phyloP scores from a whole-genome alignment of 2,329 filamentous ascomycete genomes.

The Colletotrichum filicis region DNA sequence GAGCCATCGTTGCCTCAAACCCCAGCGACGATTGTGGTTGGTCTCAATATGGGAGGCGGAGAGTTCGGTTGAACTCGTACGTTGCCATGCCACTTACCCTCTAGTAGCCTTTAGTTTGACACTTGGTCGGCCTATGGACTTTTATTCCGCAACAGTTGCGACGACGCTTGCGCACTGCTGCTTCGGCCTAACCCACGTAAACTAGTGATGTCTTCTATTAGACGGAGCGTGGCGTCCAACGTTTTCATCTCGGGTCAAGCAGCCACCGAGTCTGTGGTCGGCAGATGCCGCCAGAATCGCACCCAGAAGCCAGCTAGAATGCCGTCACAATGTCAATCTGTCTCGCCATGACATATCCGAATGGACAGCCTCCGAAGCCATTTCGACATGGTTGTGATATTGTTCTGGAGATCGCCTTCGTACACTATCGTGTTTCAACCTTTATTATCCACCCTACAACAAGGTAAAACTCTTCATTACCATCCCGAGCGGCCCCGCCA shows the following conservation, averaged over 20 bases:
- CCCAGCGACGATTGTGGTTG: neutral
- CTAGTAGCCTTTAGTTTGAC: neutral
- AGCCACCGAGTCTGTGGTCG: conserved; percentile 14
- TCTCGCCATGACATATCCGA: conserved; percentile 8
- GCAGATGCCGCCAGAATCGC: conserved; percentile 12
- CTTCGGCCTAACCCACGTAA: neutral
- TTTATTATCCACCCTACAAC: conserved; percentile 13
- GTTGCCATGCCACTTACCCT: conserved; percentile 15
- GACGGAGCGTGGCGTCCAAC: conserved; percentile 17
- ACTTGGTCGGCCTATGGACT: conserved; percentile 7
- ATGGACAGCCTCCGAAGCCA: conserved; percentile 1
- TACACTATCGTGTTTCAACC: conserved; percentile 27
- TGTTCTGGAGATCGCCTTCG: conserved; percentile 2
- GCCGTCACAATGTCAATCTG: conserved; percentile 8
- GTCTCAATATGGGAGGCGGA: neutral
- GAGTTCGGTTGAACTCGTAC: conserved; percentile 29
- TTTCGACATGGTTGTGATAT: neutral
- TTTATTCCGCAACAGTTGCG: conserved; percentile 4
- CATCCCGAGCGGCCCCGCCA: conserved; percentile 15
- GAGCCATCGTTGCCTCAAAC: conserved; percentile 30
- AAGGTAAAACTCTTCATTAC: conserved; percentile 21
- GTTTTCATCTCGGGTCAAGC: conserved; percentile 12
- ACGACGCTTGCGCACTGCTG: conserved; percentile 20
- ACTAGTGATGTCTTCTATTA: conserved; percentile 10
- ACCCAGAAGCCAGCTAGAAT: conserved; percentile 26